Evolutionary conservation across 495 filamentous ascomycete species (phyloP).

Genomic region (Umbilicaria muhlenbergii): DNA sequence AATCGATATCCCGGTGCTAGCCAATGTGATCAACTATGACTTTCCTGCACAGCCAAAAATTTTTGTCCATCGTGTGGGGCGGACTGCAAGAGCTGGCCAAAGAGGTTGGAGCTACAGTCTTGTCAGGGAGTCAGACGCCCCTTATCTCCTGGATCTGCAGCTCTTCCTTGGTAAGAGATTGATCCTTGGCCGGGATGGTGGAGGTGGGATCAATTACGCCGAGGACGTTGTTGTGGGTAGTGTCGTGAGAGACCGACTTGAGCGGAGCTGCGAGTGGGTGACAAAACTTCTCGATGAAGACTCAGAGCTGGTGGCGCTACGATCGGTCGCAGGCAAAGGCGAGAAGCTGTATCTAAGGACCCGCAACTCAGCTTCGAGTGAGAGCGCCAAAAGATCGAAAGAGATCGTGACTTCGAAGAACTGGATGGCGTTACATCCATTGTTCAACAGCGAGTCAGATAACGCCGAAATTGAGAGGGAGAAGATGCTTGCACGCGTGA

Average conservation of each 20-base stretch:
- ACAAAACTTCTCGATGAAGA: constrained; percentile 60
- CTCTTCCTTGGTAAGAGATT: constrained; percentile 76
- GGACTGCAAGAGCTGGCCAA: constrained; percentile 84
- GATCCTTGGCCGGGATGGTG: constrained; percentile 43
- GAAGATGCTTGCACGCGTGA: constrained; percentile 72
- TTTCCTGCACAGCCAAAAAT: constrained; percentile 95
- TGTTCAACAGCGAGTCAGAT: constrained; percentile 57
- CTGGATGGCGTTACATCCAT: constrained; percentile 53
- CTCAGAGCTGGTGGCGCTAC: constrained; percentile 53
- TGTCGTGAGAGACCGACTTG: constrained; percentile 51
- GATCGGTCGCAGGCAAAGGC: constrained; percentile 63
- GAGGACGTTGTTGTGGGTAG: constrained; percentile 68
- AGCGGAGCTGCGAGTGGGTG: constrained; percentile 60
- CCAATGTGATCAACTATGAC: constrained; percentile 98
- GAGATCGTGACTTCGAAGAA: constrained; percentile 49
- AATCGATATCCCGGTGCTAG: constrained; percentile 92
- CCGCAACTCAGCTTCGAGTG: constrained; percentile 69
- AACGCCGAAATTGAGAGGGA: constrained; percentile 53
- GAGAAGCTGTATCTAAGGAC: constrained; percentile 87
- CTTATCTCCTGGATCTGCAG: constrained; percentile 89
- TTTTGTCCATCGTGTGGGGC: constrained; percentile 89
- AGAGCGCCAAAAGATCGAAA: constrained; percentile 75
- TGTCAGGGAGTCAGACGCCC: constrained; percentile 66
- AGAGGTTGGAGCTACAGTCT: constrained; percentile 92
- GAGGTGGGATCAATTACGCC: constrained; percentile 47